Evolutionary conservation across 2,329 filamentous ascomycete species (phyloP).

Genomic region (Chrysosporium keratinophilum): DNA sequence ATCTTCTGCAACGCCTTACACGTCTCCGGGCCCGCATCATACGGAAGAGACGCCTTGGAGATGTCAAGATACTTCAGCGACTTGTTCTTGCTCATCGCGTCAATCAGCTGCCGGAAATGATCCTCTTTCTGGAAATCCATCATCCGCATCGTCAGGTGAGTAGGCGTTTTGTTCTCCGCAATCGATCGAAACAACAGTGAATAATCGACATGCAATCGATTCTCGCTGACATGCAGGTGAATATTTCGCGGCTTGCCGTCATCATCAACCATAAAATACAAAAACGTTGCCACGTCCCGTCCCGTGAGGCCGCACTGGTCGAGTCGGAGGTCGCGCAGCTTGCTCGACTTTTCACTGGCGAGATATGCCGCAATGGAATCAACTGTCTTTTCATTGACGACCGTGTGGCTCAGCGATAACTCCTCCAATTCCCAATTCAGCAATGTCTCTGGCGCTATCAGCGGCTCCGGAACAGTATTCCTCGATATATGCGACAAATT

Average conservation of each 20-base stretch:
- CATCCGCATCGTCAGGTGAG: slow-evolving; percentile 55
- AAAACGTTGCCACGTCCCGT: slow-evolving; percentile 52
- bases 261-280: slow-evolving; percentile 51
- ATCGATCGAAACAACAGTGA: slow-evolving; percentile 36
- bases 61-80: slow-evolving; percentile 57
- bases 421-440: slow-evolving; percentile 58
- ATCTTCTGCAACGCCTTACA: slow-evolving; percentile 53
- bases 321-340: slow-evolving; percentile 51
- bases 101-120: slow-evolving; percentile 53
- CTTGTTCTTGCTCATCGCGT: slow-evolving; percentile 52
- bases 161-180: slow-evolving; percentile 47
- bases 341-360: slow-evolving; percentile 48
- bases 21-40: slow-evolving; percentile 57
- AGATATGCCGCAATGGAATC: slow-evolving; percentile 58
- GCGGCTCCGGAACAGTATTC: slow-evolving; percentile 51
- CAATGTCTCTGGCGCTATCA: slow-evolving; percentile 57
- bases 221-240: slow-evolving; percentile 57
- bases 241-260: slow-evolving; percentile 45
- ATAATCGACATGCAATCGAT: slow-evolving; percentile 39
- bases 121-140: slow-evolving; percentile 58
- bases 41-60: slow-evolving; percentile 58
- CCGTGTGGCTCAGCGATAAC: slow-evolving; percentile 53
- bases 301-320: slow-evolving; percentile 59
- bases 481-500: slow-evolving; percentile 56
- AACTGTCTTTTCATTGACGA: slow-evolving; percentile 52